These are phyloP conservation scores for Ceratocystis alfenasii DNA, from an alignment of 2,329 filamentous ascomycete genomes.

Conservation along the genomic window DNA sequence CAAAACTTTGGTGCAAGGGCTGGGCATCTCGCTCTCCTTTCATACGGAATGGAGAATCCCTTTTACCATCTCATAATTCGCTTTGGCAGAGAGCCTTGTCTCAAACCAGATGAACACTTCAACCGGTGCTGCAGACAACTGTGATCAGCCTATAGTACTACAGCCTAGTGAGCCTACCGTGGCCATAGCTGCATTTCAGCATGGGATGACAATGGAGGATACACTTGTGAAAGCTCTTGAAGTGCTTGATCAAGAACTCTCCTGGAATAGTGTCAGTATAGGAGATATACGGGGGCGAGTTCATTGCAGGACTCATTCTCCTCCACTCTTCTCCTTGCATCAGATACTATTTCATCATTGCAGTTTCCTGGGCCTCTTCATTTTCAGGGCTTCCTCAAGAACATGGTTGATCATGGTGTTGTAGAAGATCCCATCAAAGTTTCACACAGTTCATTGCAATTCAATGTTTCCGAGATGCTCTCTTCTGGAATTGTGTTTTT, in stretches of 20 bases:
- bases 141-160: not conserved
- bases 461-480: not conserved
- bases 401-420: not conserved
- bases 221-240: not conserved
- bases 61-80: too few species aligned
- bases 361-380: not conserved
- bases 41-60: too few species aligned
- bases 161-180: not conserved
- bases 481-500: not conserved
- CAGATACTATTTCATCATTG: not conserved
- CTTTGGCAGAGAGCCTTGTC: too few species aligned
- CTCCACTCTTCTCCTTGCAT: not conserved
- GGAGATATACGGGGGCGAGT: not conserved
- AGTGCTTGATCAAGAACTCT: not conserved
- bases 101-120: not conserved
- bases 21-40: too few species aligned
- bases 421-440: not conserved
- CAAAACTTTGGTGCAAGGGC: too few species aligned
- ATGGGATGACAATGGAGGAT: not conserved
- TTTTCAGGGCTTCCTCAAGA: not conserved
- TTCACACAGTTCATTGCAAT: too few species aligned
- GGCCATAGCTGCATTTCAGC: too few species aligned
- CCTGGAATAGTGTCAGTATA: not conserved
- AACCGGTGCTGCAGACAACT: not conserved
- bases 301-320: not conserved